Evolutionary conservation across 768 basidiomycete genomes (phyloP).

Genomic region (Termitomyces sp.): DNA sequence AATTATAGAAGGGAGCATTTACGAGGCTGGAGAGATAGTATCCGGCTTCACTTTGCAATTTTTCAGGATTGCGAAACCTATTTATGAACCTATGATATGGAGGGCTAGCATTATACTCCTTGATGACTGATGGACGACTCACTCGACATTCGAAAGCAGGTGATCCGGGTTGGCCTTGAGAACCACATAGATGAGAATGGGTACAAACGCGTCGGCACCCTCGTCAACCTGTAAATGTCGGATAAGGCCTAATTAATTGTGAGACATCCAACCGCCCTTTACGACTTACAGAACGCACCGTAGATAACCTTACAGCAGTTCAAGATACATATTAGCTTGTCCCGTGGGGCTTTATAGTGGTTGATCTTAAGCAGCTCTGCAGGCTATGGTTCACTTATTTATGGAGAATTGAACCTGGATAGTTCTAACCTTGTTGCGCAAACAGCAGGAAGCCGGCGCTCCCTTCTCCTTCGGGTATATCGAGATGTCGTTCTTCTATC

Average conservation of each 20-base stretch:
- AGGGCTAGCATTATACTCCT: not conserved
- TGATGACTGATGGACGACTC: slow-evolving; percentile 19
- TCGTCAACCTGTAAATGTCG: slow-evolving; percentile 81
- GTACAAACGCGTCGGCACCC: slow-evolving; percentile 92
- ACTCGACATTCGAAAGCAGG: slow-evolving; percentile 95
- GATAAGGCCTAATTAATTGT: slow-evolving; percentile 60
- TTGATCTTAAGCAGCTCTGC: slow-evolving; percentile 93
- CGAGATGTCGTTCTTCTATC: slow-evolving; percentile 85
- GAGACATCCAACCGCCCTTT: not conserved
- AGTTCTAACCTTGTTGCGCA: slow-evolving; percentile 69
- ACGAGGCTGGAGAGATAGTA: slow-evolving; percentile 97
- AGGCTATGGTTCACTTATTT: not conserved
- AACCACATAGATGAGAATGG: slow-evolving; percentile 90
- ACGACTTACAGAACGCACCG: slow-evolving; percentile 46
- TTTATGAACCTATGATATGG: slow-evolving; percentile 78
- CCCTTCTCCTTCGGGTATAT: slow-evolving; percentile 75
- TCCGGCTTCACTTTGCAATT: slow-evolving; percentile 91
- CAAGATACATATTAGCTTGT: slow-evolving; percentile 95
- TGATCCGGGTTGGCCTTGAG: slow-evolving; percentile 92
- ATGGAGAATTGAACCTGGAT: not conserved
- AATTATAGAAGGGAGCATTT: slow-evolving; percentile 18
- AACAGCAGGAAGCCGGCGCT: slow-evolving; percentile 82
- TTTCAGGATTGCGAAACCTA: slow-evolving; percentile 85
- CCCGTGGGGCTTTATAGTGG: slow-evolving; percentile 97
- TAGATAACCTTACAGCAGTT: slow-evolving; percentile 99